A percentile compares a stretch with the other conserved stretches of the same genome.
Conservation (phyloP, 2,329 filamentous ascomycete species). For the Penicillium oxalicum region DNA sequence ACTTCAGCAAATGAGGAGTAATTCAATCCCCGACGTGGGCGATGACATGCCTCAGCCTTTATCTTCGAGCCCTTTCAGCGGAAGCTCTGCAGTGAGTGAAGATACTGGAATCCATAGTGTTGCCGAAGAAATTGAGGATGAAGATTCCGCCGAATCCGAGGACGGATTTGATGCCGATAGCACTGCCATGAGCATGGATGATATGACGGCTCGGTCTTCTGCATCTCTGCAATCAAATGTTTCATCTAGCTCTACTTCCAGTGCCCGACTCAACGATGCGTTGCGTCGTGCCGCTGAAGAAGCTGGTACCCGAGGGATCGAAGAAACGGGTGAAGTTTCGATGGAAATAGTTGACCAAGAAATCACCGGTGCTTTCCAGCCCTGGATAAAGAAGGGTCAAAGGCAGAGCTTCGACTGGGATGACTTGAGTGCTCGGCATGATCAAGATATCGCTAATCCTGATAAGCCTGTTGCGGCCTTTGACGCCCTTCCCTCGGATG, state of each 20-base stretch:
- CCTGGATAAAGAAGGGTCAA: constrained; percentile 43
- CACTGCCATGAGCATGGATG: constrained; percentile 77
- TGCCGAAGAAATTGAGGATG: constrained; percentile 38
- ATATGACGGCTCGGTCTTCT: constrained; percentile 64
- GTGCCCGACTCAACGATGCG: constrained; percentile 68
- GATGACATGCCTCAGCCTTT: constrained; percentile 61
- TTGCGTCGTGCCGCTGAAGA: constrained; percentile 67
- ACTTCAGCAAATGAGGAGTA: constrained; percentile 53
- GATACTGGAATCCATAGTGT: constrained; percentile 36
- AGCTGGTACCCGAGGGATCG: constrained; percentile 67
- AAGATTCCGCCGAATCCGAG: constrained; percentile 43
- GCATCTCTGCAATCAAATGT: constrained; percentile 55
- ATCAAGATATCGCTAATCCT: constrained; percentile 43
- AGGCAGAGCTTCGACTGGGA: constrained; percentile 39
- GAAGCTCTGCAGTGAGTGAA: constrained; percentile 46
- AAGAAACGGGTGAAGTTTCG: constrained; percentile 62
- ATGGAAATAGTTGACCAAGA: constrained; percentile 69
- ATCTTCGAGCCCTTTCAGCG: constrained; percentile 74
- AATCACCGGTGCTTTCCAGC: constrained; percentile 45
- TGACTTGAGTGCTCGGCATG: constrained; percentile 37
- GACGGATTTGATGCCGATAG: constrained; percentile 56
- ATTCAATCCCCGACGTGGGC: constrained; percentile 18
- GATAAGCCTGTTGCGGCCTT: constrained; percentile 16
- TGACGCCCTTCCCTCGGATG: constrained; percentile 26
- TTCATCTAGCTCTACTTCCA: constrained; percentile 56